These are phyloP conservation scores for Globisporangium cystogenes DNA, from an alignment of 352 stramenopile species.

Conservation along the genomic window DNA sequence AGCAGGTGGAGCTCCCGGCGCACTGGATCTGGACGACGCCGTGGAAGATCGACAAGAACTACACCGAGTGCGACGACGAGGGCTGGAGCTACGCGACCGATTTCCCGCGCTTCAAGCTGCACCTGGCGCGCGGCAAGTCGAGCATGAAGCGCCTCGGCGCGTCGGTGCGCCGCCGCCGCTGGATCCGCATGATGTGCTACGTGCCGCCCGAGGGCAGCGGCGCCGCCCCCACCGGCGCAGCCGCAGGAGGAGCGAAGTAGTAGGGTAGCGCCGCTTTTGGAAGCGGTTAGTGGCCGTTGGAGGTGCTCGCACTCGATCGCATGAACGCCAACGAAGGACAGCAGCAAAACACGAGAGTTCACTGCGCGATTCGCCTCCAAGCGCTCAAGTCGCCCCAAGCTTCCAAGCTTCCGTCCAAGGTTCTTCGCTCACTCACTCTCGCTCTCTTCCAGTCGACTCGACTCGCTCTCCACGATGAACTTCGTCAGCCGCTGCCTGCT, in stretches of 20 bases:
- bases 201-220: conserved; percentile 36
- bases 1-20: conserved; percentile 62
- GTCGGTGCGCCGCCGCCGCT: conserved; percentile 69
- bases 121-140: conserved; percentile 73
- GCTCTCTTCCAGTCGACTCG: no score
- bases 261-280: no score
- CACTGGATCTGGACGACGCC: conserved; percentile 83
- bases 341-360: no score
- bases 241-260: neutral
- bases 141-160: conserved; percentile 70
- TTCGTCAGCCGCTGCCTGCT: conserved; percentile 10
- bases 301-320: no score
- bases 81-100: conserved; percentile 85
- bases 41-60: conserved; percentile 85
- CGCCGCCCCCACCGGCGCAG: neutral
- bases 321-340: no score
- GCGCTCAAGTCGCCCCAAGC: neutral
- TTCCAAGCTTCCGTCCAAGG: neutral
- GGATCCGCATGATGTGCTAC: conserved; percentile 85
- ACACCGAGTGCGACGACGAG: conserved; percentile 86
- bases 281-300: no score
- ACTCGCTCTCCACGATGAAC: conserved; percentile 3
- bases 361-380: neutral
- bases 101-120: conserved; percentile 82
- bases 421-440: neutral